Conservation (phyloP, 352 stramenopile species). For the Phytophthora ohioensis region DNA sequence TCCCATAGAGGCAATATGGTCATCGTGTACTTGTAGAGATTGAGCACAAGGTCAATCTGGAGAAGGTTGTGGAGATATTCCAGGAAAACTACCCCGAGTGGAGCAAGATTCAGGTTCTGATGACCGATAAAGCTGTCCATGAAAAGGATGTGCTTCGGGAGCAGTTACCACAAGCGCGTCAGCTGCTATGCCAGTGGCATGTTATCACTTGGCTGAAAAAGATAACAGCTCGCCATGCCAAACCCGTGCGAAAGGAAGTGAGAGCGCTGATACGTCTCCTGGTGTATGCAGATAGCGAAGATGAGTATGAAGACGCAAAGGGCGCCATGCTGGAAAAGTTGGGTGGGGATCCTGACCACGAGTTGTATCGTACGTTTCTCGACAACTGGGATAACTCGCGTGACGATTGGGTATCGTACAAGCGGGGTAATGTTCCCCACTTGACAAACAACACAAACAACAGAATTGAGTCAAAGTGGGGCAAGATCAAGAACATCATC, state of each 20-base stretch:
- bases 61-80: slow-evolving; percentile 9
- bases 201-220: slow-evolving; percentile 24
- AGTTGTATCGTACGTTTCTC: neutral
- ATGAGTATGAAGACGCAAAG: slow-evolving; percentile 4
- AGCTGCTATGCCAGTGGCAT: slow-evolving; percentile 1
- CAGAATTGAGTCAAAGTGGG: too few species aligned
- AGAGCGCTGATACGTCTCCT: slow-evolving; percentile 2
- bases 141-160: slow-evolving; percentile 6
- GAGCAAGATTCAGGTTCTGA: neutral
- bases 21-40: slow-evolving; percentile 26
- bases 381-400: neutral
- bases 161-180: neutral
- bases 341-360: neutral
- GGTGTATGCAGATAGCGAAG: neutral
- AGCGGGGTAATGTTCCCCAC: too few species aligned
- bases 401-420: too few species aligned
- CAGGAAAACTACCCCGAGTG: slow-evolving; percentile 17
- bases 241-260: neutral
- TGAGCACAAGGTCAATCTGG: slow-evolving; percentile 19
- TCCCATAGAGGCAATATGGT: slow-evolving; percentile 16
- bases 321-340: neutral
- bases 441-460: too few species aligned
- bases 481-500: too few species aligned
- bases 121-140: slow-evolving; percentile 15
- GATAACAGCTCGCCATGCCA: neutral